Conservation (phyloP, 2,329 filamentous ascomycete species). For the Penicillium concentricum region DNA sequence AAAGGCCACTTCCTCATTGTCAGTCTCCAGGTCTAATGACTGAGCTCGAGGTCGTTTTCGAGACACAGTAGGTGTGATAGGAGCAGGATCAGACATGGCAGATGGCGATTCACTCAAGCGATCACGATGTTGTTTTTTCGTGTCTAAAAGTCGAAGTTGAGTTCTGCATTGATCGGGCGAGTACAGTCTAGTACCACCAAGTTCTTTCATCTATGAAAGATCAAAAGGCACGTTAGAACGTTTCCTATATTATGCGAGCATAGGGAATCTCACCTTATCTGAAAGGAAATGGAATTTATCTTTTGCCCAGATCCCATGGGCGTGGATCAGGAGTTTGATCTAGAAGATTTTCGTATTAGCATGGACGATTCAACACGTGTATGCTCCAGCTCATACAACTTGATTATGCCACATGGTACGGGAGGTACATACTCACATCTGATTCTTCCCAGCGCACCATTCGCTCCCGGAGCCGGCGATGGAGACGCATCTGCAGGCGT, state of each 20-base stretch:
- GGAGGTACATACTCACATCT: slow-evolving; percentile 45
- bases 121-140: slow-evolving; percentile 17
- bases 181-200: slow-evolving; percentile 34
- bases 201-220: slow-evolving; percentile 31
- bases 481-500: slow-evolving; percentile 44
- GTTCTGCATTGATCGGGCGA: slow-evolving; percentile 39
- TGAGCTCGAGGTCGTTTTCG: slow-evolving; percentile 4
- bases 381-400: neutral
- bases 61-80: neutral
- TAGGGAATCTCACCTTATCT: slow-evolving; percentile 33
- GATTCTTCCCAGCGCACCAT: slow-evolving; percentile 40
- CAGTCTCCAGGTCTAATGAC: neutral
- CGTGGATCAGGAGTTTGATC: slow-evolving; percentile 38
- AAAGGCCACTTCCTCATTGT: neutral
- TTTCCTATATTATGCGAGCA: neutral
- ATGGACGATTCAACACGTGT: neutral
- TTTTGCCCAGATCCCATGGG: slow-evolving; percentile 38
- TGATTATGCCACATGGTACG: neutral
- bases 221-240: neutral
- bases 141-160: slow-evolving; percentile 31
- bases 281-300: slow-evolving; percentile 42
- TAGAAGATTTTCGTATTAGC: slow-evolving; percentile 12
- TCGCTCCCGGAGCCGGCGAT: slow-evolving; percentile 38
- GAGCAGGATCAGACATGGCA: slow-evolving; percentile 23
- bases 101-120: slow-evolving; percentile 17